These are phyloP conservation scores for Trichosporon inkin DNA, from an alignment of 1,284 basidiomycete species.

Conservation along the genomic window DNA sequence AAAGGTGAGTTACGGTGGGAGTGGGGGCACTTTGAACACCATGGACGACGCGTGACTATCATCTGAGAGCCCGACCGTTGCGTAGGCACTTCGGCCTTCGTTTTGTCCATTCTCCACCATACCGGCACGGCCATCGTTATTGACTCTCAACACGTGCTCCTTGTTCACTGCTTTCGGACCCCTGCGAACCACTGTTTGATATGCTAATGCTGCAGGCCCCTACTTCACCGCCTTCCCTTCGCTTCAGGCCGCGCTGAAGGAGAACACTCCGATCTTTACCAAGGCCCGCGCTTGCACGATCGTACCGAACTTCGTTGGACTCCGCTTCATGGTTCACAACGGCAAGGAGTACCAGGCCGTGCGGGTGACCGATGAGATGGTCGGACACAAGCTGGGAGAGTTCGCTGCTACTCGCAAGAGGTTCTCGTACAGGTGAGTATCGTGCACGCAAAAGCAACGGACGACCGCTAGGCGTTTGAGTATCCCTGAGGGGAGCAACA, in stretches of 20 bases:
- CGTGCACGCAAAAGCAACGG: too few relatives aligned
- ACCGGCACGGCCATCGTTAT: too few relatives aligned
- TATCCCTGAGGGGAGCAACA: too few relatives aligned
- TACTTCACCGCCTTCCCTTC: slow-evolving; percentile 94
- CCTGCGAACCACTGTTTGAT: too few relatives aligned
- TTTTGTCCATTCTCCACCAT: too few relatives aligned
- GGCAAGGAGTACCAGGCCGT: slow-evolving; percentile 87
- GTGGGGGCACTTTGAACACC: too few relatives aligned
- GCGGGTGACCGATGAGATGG: slow-evolving; percentile 90
- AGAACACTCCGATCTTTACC: slow-evolving; percentile 82
- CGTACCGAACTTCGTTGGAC: slow-evolving; percentile 87
- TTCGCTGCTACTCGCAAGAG: slow-evolving; percentile 77
- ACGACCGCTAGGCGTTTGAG: too few relatives aligned
- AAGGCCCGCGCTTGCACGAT: slow-evolving; percentile 88
- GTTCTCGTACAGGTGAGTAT: slow-evolving; percentile 51
- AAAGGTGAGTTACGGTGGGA: slow-evolving; percentile 47
- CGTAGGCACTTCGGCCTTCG: too few relatives aligned
- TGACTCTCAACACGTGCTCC: too few relatives aligned
- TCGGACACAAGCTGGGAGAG: slow-evolving; percentile 95
- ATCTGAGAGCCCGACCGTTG: too few relatives aligned
- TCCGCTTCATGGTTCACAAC: slow-evolving; percentile 89
- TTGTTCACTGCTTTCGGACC: too few relatives aligned
- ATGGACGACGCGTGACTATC: too few relatives aligned
- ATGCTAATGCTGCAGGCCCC: slow-evolving; percentile 61
- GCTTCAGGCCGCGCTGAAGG: slow-evolving; percentile 72